A percentile compares a stretch with the other conserved stretches of the same genome.
Evolutionary conservation across 2,329 filamentous ascomycete genomes (phyloP).

Genomic region (Colletotrichum tamarilloi): DNA sequence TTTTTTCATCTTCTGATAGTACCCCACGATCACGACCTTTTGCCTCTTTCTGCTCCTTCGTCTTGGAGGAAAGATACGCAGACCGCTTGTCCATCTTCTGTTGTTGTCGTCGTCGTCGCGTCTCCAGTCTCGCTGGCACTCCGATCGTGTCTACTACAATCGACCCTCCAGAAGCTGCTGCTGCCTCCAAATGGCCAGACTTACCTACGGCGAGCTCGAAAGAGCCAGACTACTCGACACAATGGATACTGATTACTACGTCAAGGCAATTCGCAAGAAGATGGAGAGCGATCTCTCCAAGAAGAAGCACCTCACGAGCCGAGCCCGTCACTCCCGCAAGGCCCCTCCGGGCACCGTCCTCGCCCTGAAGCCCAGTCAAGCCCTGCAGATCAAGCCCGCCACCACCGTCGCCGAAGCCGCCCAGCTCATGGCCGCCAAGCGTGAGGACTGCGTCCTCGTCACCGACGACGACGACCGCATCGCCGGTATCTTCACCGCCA

Average conservation of each 20-base stretch:
- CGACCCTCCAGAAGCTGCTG: not conserved
- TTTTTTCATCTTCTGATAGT: not conserved
- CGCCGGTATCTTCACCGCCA: constrained; percentile 98
- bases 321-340: constrained; percentile 88
- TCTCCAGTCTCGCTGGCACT: not conserved
- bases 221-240: constrained; percentile 29
- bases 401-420: constrained; percentile 96
- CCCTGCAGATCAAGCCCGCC: constrained; percentile 95
- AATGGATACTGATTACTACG: constrained; percentile 46
- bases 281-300: constrained; percentile 98
- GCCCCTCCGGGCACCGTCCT: constrained; percentile 96
- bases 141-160: not conserved
- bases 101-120: not conserved
- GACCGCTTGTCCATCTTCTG: not conserved
- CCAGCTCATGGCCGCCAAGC: constrained; percentile 98
- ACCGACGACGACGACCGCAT: constrained; percentile 98
- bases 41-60: not conserved
- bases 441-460: constrained; percentile 96
- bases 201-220: constrained; percentile 36
- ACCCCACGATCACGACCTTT: constrained; percentile 12
- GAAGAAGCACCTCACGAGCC: constrained; percentile 85
- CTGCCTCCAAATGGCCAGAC: constrained; percentile 20
- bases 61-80: not conserved
- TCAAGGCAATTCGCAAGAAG: constrained; percentile 93
- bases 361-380: constrained; percentile 92